Conservation (phyloP, 2,329 filamentous ascomycete genomes). For the Zelopaecilomyces penicillatus region DNA sequence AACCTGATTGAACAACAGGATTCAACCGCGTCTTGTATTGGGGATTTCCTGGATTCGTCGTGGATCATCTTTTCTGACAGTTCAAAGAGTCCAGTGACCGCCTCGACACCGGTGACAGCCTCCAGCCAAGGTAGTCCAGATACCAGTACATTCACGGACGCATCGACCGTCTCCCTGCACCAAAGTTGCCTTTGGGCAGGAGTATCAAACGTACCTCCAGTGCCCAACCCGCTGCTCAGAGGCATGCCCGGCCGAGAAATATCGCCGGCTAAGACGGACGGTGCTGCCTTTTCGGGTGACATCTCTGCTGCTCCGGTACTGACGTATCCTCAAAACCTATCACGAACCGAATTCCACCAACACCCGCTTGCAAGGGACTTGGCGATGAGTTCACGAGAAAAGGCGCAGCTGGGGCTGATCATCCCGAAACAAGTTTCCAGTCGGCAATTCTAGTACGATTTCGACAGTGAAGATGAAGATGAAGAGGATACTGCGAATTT, state of each 20-base stretch:
- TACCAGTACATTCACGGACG: constrained; percentile 2
- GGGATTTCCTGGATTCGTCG: too few relatives aligned
- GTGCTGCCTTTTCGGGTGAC: constrained; percentile 26
- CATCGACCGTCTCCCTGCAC: not conserved
- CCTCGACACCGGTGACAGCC: not conserved
- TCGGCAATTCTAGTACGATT: constrained; percentile 29
- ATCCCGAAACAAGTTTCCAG: constrained; percentile 24
- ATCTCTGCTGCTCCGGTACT: constrained; percentile 18
- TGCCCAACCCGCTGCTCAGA: constrained; percentile 34
- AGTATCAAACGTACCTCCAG: constrained; percentile 3
- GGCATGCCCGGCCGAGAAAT: constrained; percentile 32
- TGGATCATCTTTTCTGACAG: constrained; percentile 5
- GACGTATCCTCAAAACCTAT: constrained; percentile 26
- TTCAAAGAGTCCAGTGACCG: constrained; percentile 7
- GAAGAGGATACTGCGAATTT: not conserved
- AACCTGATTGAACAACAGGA: constrained; percentile 10
- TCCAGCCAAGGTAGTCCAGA: constrained; percentile 1
- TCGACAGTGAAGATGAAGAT: constrained; percentile 22
- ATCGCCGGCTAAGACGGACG: constrained; percentile 29
- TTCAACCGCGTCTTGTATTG: not conserved
- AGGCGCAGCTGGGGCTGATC: constrained; percentile 25
- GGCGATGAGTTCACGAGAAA: constrained; percentile 18
- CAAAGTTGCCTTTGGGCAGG: too few relatives aligned
- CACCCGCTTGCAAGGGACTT: constrained; percentile 28
- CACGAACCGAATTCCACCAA: constrained; percentile 24